Conservation (phyloP, 1,139 yeast species). For the Geotrichum aggregatum region DNA sequence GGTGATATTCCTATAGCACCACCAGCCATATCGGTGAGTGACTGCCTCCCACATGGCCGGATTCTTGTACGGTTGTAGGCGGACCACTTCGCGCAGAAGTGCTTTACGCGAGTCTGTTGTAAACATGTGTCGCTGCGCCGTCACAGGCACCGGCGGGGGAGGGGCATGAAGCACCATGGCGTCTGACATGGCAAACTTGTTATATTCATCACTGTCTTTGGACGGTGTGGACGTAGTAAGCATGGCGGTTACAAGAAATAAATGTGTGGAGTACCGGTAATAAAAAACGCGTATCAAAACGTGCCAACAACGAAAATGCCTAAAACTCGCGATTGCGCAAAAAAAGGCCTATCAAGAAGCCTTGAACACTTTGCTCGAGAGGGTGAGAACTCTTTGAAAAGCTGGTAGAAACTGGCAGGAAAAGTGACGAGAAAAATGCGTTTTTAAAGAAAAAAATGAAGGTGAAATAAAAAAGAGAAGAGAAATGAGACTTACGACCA, state of each 20-base stretch:
- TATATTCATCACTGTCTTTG: not conserved
- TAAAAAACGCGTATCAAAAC: not conserved
- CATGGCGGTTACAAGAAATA: not conserved
- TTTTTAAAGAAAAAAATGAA: not conserved
- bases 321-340: not conserved
- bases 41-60: slow-evolving; percentile 23
- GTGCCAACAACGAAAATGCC: too few relatives aligned
- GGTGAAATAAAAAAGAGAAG: not conserved
- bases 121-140: slow-evolving; percentile 21
- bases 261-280: not conserved
- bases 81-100: slow-evolving; percentile 20
- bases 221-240: not conserved
- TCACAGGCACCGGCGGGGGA: slow-evolving; percentile 21
- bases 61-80: slow-evolving; percentile 20
- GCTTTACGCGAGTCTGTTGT: slow-evolving; percentile 20
- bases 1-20: slow-evolving; percentile 20
- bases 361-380: not conserved
- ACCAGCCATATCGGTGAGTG: slow-evolving; percentile 22
- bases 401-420: too few relatives aligned
- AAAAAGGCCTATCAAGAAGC: not conserved
- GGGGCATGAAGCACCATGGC: slow-evolving; percentile 1
- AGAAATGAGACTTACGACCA: slow-evolving; percentile 9
- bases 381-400: not conserved
- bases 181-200: slow-evolving; percentile 1
- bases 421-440: not conserved